Base-by-base conservation (phyloP, 192 early-diverging fungal species). In the Coemansia javaensis region DNA sequence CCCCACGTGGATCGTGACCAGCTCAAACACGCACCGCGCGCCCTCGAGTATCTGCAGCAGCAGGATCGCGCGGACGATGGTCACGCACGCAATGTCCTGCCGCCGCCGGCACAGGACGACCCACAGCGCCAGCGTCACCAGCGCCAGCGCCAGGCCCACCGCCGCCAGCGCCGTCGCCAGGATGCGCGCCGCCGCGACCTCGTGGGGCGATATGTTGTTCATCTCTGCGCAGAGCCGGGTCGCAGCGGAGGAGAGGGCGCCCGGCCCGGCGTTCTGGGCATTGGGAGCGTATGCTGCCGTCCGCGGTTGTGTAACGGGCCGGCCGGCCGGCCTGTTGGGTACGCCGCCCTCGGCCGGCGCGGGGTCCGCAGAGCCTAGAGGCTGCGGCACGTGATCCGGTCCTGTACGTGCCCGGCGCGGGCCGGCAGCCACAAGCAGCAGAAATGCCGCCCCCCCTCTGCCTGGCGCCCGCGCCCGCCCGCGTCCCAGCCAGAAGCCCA, bases 1-100 rank as follows among this genome's bases (percentile, higher is more conserved):
- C 1, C 54, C 33, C 6, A 48, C 24, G 36, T 62, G 41, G 13
- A 53, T 13, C 0, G 42, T 34, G 1, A 59, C n/a, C 3, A 70
- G 36, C 18, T 54, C 40, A 14, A 58, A 53, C 9, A 46, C 32
- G 44, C 50, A 40, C 17, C 49, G 41, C 16, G 63, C 47, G 4
- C 30, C 20, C 13, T 17, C 25, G 12, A 70, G 50, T 3, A 70
- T 1, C 51, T 70, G 66, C 13, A 70, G 33, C 11, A 50, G 31
- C 1, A 52, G 20, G 11, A 70, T 70, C 0, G 63, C 47, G 0
- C 59, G 59, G 40, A 63, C 53, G 31, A 70, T 57, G 3, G 66
- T 70, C 55, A 70, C 58, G 1, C 33, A 31, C 9, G 4, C 6
- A n/a, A 70, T 48, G 32, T 69, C 66, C 3, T 40, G 46, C 0